These are phyloP conservation scores for Oxyria digyna DNA, from an alignment of 148 eudicot genomes.

Conservation along the genomic window DNA sequence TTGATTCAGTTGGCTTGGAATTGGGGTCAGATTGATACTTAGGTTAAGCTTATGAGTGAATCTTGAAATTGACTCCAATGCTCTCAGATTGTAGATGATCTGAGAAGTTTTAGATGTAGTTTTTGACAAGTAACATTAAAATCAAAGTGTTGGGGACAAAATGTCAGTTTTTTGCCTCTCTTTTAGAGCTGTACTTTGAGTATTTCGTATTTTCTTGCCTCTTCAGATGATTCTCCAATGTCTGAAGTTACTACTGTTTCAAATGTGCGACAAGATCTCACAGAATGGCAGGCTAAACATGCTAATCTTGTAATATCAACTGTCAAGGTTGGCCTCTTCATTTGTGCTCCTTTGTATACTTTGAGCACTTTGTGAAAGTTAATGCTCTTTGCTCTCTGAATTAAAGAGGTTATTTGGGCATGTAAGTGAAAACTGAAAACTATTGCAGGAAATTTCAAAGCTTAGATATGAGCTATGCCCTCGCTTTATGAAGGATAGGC, in stretches of 20 bases:
- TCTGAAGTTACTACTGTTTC: conserved; percentile 82
- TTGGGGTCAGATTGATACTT: conserved; percentile 1
- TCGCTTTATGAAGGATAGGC: conserved; percentile 82
- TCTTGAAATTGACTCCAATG: neutral
- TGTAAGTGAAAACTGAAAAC: conserved; percentile 11
- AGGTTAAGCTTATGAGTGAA: too few species aligned
- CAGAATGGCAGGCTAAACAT: conserved; percentile 86
- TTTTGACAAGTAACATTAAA: neutral
- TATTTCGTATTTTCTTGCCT: neutral
- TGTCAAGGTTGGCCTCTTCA: conserved; percentile 47
- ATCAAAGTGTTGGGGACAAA: neutral
- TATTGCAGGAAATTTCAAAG: conserved; percentile 85
- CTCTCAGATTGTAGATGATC: neutral
- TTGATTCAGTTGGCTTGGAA: neutral
- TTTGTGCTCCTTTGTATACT: neutral
- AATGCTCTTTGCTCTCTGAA: neutral
- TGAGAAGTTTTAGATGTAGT: neutral
- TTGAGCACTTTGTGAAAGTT: neutral
- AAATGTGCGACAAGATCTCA: conserved; percentile 93
- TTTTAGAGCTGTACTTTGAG: neutral
- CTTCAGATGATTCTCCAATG: conserved; percentile 72
- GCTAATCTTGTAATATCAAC: conserved; percentile 78
- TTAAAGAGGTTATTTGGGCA: neutral
- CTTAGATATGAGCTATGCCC: conserved; percentile 89
- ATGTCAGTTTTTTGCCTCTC: neutral